phyloP scores from a whole-genome alignment of 345 rosid genomes.

The Cardamine resedifolia region DNA sequence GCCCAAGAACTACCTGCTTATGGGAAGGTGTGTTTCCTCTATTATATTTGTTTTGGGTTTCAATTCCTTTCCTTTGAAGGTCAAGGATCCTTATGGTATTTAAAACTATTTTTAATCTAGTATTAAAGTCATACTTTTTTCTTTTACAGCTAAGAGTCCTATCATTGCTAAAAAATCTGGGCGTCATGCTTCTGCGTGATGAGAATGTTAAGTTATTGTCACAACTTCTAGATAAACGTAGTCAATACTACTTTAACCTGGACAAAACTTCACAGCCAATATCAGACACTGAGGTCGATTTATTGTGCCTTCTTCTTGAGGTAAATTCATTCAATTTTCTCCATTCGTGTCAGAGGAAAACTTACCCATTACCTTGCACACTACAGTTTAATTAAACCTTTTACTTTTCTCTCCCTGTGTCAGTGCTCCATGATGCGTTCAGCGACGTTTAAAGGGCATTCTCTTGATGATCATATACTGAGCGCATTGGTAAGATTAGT shows the following conservation, averaged over 20 bases:
- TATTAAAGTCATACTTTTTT: not conserved
- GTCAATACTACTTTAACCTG: slow-evolving; percentile 43
- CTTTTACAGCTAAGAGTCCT: slow-evolving; percentile 69
- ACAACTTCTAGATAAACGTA: slow-evolving; percentile 60
- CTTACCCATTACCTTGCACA: not conserved
- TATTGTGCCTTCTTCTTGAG: slow-evolving; percentile 84
- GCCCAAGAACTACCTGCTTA: slow-evolving; percentile 56
- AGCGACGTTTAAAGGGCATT: slow-evolving; percentile 36
- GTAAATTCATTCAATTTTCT: slow-evolving; percentile 40
- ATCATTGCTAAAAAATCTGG: slow-evolving; percentile 76
- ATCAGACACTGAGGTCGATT: slow-evolving; percentile 59
- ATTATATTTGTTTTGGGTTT: slow-evolving; percentile 21
- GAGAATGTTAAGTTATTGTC: slow-evolving; percentile 62
- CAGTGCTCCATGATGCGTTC: slow-evolving; percentile 62
- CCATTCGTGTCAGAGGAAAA: not conserved
- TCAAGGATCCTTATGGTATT: not conserved
- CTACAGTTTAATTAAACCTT: slow-evolving; percentile 15
- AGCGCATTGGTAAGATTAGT: slow-evolving; percentile 62
- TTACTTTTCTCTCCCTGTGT: slow-evolving; percentile 35
- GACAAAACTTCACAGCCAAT: slow-evolving; percentile 50
- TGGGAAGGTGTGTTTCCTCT: slow-evolving; percentile 63
- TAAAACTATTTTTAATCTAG: not conserved
- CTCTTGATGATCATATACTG: slow-evolving; percentile 53
- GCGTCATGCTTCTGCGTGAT: slow-evolving; percentile 49
- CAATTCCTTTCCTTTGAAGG: not conserved